Base-by-base conservation (phyloP, 1,284 basidiomycete genomes). In the Tylopilus sp. region DNA sequence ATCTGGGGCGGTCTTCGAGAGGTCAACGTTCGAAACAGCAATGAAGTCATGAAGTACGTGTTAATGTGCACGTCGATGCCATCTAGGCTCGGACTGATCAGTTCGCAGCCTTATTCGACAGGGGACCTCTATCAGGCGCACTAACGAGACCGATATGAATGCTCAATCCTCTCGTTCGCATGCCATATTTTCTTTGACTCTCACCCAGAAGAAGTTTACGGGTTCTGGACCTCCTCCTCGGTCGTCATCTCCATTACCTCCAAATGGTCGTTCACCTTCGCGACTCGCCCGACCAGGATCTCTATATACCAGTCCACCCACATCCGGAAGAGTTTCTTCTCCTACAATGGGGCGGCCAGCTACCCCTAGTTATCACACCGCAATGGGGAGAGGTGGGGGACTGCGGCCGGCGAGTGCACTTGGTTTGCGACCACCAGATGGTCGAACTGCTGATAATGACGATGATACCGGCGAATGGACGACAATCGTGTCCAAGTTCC, bases 131-230 rank as follows among this genome's bases (percentile, higher is more conserved):
- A 86, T 96, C 43, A 83, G 96, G 41, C 84, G 95, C 47, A 99
- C 97, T 6, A 95, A 96, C 59, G 92, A 97, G 69, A 99, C 96
- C 34, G 92, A 95, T 63, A 98, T 99, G 96, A 99, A 99, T 66
- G 90, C 93, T 5, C 93, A 97, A 66, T 96, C 92, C 1, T 98
- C 95, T 38, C 89, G 96, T 55, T 97, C 93, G 21, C 96, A 99
- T 77, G 96, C 97, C 49, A 98, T 99, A 70, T 99, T 99, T 70
- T 97, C 95, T 38, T 77, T 99, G 49, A 97, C 92, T 6, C 75
- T 99, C 43, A 90, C 83, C 1, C 96, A 97, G 72, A 88, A 86
- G 74, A 89, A 87, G 66, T 89, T 73, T 60, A 76, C 76, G 25
- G 89, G 88, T 23, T 77, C 81, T 36, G 77, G 79, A 6, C 69